These are phyloP conservation scores for Castanopsis chinensis DNA, from an alignment of 306 rosid species.

Conservation along the genomic window DNA sequence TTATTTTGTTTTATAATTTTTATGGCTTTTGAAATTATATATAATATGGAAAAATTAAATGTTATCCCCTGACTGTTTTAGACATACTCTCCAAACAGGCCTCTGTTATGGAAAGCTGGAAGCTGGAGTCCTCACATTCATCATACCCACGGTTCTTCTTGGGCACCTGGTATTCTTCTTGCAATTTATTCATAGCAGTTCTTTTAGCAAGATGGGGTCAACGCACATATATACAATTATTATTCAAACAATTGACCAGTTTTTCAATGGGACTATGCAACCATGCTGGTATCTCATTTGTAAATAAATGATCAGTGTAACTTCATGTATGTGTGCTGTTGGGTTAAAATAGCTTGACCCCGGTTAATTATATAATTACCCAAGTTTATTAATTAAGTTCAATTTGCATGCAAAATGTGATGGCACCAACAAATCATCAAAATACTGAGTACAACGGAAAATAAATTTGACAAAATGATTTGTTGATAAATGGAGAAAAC, in stretches of 20 bases:
- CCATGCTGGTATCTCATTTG: neutral
- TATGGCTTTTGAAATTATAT: neutral
- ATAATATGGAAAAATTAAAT: neutral
- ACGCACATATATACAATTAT: neutral
- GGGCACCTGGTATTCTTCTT: conserved; percentile 78
- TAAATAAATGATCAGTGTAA: neutral
- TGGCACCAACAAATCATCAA: too few species aligned
- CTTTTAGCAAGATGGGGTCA: neutral
- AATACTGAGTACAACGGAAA: too few species aligned
- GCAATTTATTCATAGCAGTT: neutral
- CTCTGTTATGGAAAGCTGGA: conserved; percentile 93
- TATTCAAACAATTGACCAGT: neutral
- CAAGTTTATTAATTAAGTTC: too few species aligned
- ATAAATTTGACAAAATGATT: too few species aligned
- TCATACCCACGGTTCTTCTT: conserved; percentile 70
- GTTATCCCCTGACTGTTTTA: neutral
- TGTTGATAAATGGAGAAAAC: too few species aligned
- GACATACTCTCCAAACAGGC: conserved; percentile 48
- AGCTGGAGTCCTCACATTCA: conserved; percentile 80
- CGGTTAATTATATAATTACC: too few species aligned
- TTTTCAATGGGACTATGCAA: neutral
- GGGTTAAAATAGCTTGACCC: too few species aligned
- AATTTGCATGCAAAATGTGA: too few species aligned
- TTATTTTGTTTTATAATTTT: neutral
- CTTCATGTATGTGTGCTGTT: neutral